A percentile compares a stretch with the other conserved stretches of the same genome.
phyloP scores from a whole-genome alignment of 306 rosid species.

The Prunus salicina region DNA sequence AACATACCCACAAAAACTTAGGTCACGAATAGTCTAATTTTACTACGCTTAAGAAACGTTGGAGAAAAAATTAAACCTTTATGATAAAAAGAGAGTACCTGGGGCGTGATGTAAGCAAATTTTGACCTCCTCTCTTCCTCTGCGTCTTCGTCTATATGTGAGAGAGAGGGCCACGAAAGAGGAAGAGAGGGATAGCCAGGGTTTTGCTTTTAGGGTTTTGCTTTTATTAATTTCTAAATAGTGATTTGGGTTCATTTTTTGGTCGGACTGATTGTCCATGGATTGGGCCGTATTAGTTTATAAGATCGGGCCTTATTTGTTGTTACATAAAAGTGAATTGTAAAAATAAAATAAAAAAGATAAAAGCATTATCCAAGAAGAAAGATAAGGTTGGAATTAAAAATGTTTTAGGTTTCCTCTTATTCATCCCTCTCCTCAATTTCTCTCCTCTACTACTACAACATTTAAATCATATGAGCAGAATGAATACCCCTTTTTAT shows the following conservation, averaged over 20 bases:
- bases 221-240: too few species aligned
- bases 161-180: neutral
- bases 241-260: too few species aligned
- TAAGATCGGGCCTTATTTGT: neutral
- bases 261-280: too few species aligned
- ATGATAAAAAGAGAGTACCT: neutral
- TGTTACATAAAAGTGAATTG: neutral
- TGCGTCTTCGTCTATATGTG: neutral
- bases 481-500: too few species aligned
- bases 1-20: neutral
- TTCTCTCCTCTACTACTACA: too few species aligned
- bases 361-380: too few species aligned
- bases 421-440: too few species aligned
- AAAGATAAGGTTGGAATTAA: too few species aligned
- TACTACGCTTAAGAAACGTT: neutral
- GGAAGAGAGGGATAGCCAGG: neutral
- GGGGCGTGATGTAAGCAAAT: neutral
- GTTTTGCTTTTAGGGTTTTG: conserved; percentile 5
- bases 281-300: too few species aligned
- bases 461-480: too few species aligned
- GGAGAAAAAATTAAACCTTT: neutral
- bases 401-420: too few species aligned
- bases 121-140: neutral
- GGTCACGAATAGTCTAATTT: neutral
- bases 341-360: too few species aligned